phyloP scores from a whole-genome alignment of 306 rosid genomes.

The Acmispon strigosus region DNA sequence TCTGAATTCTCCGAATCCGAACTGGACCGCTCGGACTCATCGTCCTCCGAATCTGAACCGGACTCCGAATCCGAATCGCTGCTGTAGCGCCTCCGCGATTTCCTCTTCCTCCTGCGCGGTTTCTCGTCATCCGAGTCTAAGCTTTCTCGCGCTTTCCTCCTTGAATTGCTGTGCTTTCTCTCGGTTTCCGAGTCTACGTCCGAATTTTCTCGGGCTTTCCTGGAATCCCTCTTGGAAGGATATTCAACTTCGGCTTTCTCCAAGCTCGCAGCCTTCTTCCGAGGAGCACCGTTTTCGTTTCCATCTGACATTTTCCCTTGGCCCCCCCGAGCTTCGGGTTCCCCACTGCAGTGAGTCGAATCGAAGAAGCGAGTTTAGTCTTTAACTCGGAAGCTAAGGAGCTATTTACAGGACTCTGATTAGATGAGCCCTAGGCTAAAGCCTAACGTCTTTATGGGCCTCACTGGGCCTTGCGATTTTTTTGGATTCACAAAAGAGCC shows the following conservation, averaged over 20 bases:
- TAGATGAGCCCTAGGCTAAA: neutral
- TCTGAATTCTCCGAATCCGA: slow-evolving; percentile 35
- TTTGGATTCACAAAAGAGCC: too few species aligned
- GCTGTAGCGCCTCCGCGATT: slow-evolving; percentile 44
- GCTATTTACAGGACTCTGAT: neutral
- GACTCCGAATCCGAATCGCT: slow-evolving; percentile 42
- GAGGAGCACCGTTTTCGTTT: slow-evolving; percentile 13
- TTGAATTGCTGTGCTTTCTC: slow-evolving; percentile 30
- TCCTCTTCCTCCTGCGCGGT: slow-evolving; percentile 36
- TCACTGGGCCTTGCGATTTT: too few species aligned
- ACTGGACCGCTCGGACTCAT: neutral
- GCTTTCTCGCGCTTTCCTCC: slow-evolving; percentile 41
- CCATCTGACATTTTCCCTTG: slow-evolving; percentile 45
- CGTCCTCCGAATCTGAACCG: slow-evolving; percentile 24
- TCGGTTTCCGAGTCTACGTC: slow-evolving; percentile 24
- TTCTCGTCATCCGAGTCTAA: slow-evolving; percentile 36
- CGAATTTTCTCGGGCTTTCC: slow-evolving; percentile 29
- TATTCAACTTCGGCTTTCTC: slow-evolving; percentile 31
- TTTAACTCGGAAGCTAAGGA: neutral
- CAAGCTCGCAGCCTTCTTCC: slow-evolving; percentile 3
- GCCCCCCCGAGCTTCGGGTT: neutral
- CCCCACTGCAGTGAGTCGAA: slow-evolving; percentile 2
- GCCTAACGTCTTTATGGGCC: neutral
- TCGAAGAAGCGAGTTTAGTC: neutral
- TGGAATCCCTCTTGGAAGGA: slow-evolving; percentile 26